phyloP scores from a whole-genome alignment of 106 monocot genomes.

The Dactylorhiza incarnata region DNA sequence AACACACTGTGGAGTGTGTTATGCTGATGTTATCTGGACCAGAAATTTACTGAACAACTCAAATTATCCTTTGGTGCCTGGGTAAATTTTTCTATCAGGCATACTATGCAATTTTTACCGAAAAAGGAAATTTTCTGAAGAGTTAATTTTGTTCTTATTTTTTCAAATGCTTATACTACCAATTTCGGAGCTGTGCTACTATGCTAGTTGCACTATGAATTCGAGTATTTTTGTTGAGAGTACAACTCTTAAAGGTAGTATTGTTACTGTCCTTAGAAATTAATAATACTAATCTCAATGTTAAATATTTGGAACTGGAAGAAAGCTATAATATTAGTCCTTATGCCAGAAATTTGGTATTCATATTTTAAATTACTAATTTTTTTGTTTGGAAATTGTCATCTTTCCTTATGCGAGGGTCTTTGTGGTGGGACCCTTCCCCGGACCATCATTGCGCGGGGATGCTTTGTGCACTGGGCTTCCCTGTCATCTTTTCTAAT shows the following conservation, averaged over 20 bases:
- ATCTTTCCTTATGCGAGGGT: too few species aligned
- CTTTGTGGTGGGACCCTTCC: too few species aligned
- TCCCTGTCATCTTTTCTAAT: background rate
- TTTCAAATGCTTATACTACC: background rate
- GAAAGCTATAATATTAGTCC: too few species aligned
- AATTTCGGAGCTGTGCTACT: background rate
- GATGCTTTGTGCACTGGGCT: too few species aligned
- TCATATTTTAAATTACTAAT: too few species aligned
- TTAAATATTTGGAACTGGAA: too few species aligned
- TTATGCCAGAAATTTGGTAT: too few species aligned
- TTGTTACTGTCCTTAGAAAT: background rate
- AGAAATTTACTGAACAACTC: slow-evolving; percentile 42
- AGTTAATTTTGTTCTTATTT: background rate
- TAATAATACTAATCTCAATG: too few species aligned
- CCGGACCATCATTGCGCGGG: too few species aligned
- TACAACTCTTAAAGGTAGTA: background rate
- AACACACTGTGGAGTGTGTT: slow-evolving; percentile 75
- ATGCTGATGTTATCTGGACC: slow-evolving; percentile 67
- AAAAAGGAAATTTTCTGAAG: background rate
- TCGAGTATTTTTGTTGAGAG: background rate
- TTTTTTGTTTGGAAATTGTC: too few species aligned
- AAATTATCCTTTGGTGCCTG: slow-evolving; percentile 73
- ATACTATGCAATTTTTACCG: background rate
- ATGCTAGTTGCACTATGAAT: background rate
- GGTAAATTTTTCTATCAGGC: slow-evolving; percentile 27